Evolutionary conservation across 2,329 filamentous ascomycete species (phyloP).

Genomic region (Zymoseptoria tritici): DNA sequence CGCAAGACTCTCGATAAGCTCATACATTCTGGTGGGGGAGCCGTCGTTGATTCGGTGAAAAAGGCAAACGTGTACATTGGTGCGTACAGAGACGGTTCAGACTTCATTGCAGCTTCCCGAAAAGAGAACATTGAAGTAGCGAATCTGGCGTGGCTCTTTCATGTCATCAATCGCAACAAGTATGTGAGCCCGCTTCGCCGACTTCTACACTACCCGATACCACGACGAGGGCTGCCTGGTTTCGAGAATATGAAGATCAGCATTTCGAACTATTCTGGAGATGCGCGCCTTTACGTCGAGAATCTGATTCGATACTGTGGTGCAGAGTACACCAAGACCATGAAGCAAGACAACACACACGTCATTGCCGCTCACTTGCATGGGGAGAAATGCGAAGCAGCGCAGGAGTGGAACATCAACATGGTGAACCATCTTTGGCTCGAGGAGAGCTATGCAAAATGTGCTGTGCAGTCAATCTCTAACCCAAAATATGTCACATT

Average conservation of each 20-base stretch:
- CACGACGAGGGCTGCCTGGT: constrained; percentile 66
- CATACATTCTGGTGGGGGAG: constrained; percentile 64
- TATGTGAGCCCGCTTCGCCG: constrained; percentile 82
- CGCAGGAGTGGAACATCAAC: constrained; percentile 82
- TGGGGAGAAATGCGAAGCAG: constrained; percentile 90
- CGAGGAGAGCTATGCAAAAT: constrained; percentile 92
- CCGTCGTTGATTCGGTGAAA: constrained; percentile 56
- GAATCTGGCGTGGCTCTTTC: constrained; percentile 89
- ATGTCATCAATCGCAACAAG: constrained; percentile 77
- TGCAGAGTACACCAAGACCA: constrained; percentile 85
- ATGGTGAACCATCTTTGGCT: constrained; percentile 95
- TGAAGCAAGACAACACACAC: constrained; percentile 93
- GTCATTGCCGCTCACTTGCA: constrained; percentile 82
- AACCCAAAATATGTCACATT: constrained; percentile 77
- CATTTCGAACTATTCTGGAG: constrained; percentile 92
- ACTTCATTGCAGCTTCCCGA: constrained; percentile 71
- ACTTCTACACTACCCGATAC: constrained; percentile 83
- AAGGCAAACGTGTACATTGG: constrained; percentile 79
- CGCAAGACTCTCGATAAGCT: constrained; percentile 61
- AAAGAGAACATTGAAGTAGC: constrained; percentile 63
- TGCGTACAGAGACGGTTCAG: constrained; percentile 71
- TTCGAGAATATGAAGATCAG: constrained; percentile 74
- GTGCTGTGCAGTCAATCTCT: constrained; percentile 64
- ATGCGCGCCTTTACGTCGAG: constrained; percentile 86
- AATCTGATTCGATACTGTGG: constrained; percentile 80